phyloP scores from a whole-genome alignment of 306 rosid genomes.

The Vigna unguiculata region DNA sequence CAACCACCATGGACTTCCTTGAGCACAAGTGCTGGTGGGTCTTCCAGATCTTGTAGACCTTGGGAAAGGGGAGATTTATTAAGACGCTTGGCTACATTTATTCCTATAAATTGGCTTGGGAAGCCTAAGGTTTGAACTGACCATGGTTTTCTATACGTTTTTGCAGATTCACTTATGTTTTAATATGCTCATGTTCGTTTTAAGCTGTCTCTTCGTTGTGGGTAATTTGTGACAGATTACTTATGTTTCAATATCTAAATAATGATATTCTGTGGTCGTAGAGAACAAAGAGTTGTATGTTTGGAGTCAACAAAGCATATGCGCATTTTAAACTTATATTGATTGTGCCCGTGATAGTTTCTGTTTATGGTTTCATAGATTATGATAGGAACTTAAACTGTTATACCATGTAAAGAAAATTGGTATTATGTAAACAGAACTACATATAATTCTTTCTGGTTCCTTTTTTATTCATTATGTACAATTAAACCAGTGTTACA shows the following conservation, averaged over 20 bases:
- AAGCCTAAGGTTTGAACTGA: constrained; percentile 87
- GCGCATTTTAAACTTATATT: constrained; percentile 13
- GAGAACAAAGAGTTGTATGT: neutral
- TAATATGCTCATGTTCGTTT: constrained; percentile 17
- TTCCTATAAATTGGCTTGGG: constrained; percentile 84
- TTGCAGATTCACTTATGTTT: constrained; percentile 2
- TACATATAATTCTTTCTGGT: neutral
- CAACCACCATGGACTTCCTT: constrained; percentile 86
- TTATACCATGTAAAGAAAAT: constrained; percentile 26
- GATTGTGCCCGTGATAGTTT: constrained; percentile 13
- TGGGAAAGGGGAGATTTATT: constrained; percentile 99
- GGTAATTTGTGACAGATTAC: neutral
- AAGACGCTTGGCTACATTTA: constrained; percentile 93
- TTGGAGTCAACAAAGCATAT: neutral
- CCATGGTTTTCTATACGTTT: constrained; percentile 24
- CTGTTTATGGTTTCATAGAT: constrained; percentile 34
- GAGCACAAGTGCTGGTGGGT: constrained; percentile 90
- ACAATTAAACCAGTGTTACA: neutral
- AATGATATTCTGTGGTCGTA: neutral
- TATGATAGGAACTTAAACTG: constrained; percentile 9
- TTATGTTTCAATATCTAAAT: constrained; percentile 7
- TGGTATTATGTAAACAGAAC: neutral
- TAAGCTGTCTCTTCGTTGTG: neutral
- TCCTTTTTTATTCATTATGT: neutral
- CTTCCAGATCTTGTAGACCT: constrained; percentile 86